These are phyloP conservation scores for Barnettozyma californica DNA, from an alignment of 805 yeast species.

Conservation along the genomic window DNA sequence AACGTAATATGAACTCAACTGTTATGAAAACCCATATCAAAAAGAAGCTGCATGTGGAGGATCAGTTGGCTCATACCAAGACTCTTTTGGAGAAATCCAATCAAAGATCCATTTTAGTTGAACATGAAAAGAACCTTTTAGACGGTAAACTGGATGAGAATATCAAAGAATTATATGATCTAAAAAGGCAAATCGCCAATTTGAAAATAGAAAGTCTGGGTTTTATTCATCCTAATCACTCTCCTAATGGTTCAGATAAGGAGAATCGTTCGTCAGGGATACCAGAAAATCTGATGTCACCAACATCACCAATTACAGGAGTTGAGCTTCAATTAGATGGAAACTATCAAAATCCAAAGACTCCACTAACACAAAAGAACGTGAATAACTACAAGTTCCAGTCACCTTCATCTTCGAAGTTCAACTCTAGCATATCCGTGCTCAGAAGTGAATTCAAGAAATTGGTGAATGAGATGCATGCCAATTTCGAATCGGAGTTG, in stretches of 20 bases:
- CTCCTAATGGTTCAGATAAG: slow-evolving; percentile 11
- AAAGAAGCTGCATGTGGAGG: slow-evolving; percentile 47
- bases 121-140: slow-evolving; percentile 31
- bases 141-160: slow-evolving; percentile 27
- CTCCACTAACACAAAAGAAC: slow-evolving; percentile 20
- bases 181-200: slow-evolving; percentile 40
- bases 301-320: slow-evolving; percentile 22
- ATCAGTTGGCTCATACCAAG: slow-evolving; percentile 39
- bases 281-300: not conserved
- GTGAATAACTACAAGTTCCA: slow-evolving; percentile 13
- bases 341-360: slow-evolving; percentile 15
- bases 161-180: slow-evolving; percentile 37
- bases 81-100: slow-evolving; percentile 33
- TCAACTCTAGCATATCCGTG: slow-evolving; percentile 43
- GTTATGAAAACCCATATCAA: slow-evolving; percentile 48
- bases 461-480: slow-evolving; percentile 55
- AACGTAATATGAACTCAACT: slow-evolving; percentile 49
- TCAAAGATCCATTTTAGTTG: slow-evolving; percentile 30
- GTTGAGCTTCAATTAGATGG: slow-evolving; percentile 14
- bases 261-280: slow-evolving; percentile 6
- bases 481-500: slow-evolving; percentile 54
- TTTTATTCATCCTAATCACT: slow-evolving; percentile 8
- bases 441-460: slow-evolving; percentile 66
- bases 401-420: slow-evolving; percentile 20
- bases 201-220: slow-evolving; percentile 28